Percentiles rank a stretch among this genome's conserved stretches.
These are phyloP conservation scores for Aaosphaeria pasadenensis DNA, from an alignment of 2,329 filamentous ascomycete species.

Conservation along the genomic window DNA sequence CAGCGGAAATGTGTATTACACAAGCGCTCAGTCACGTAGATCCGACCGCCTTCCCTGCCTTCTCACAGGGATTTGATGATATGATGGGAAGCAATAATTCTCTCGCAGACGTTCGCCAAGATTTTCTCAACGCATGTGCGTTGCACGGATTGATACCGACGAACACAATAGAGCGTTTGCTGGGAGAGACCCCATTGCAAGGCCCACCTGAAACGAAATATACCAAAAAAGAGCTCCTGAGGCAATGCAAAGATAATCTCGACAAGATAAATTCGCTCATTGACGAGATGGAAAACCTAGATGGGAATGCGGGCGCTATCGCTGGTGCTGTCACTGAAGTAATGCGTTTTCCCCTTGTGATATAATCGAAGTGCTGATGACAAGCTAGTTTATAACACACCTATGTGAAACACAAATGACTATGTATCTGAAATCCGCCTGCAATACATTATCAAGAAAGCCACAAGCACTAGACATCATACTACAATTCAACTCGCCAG, in stretches of 20 bases:
- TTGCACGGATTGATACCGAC: slow-evolving; percentile 82
- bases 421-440: slow-evolving; percentile 73
- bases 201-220: slow-evolving; percentile 73
- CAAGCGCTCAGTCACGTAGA: slow-evolving; percentile 64
- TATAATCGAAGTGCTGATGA: slow-evolving; percentile 4
- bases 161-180: slow-evolving; percentile 70
- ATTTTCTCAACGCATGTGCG: slow-evolving; percentile 89
- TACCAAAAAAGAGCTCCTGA: slow-evolving; percentile 72
- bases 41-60: slow-evolving; percentile 60
- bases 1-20: slow-evolving; percentile 62
- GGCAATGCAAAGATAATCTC: slow-evolving; percentile 73
- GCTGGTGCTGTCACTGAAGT: slow-evolving; percentile 62
- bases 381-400: slow-evolving; percentile 59
- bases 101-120: slow-evolving; percentile 66
- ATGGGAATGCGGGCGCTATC: slow-evolving; percentile 86
- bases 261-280: slow-evolving; percentile 74
- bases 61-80: slow-evolving; percentile 63
- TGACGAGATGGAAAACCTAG: slow-evolving; percentile 80
- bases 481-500: slow-evolving; percentile 69
- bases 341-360: slow-evolving; percentile 2
- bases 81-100: slow-evolving; percentile 53
- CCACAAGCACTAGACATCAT: slow-evolving; percentile 71
- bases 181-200: slow-evolving; percentile 82
- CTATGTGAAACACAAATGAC: slow-evolving; percentile 73
- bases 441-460: slow-evolving; percentile 69